phyloP scores from a whole-genome alignment of 176 grass and related monocot genomes.

The Echinochloa phyllopogon region DNA sequence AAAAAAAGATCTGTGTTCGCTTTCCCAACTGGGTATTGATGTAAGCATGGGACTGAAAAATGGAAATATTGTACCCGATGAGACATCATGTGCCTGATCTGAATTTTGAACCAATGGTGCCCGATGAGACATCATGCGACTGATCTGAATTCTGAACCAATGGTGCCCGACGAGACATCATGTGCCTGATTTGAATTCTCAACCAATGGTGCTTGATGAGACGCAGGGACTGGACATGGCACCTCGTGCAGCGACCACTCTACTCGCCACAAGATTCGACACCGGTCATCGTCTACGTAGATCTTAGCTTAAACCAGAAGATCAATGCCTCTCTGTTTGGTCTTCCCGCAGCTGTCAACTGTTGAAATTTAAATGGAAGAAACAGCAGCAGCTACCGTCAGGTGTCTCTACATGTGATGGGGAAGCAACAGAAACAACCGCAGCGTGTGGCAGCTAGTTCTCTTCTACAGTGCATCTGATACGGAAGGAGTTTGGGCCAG shows the following conservation, averaged over 20 bases:
- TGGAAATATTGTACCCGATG: neutral
- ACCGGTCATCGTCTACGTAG: neutral
- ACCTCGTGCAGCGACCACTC: constrained; percentile 31
- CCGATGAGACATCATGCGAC: neutral
- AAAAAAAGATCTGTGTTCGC: neutral
- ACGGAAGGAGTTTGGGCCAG: neutral
- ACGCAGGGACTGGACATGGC: constrained; percentile 16
- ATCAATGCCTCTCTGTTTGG: neutral
- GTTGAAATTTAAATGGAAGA: constrained; percentile 23
- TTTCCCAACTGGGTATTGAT: neutral
- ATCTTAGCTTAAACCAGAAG: neutral
- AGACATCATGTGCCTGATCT: neutral
- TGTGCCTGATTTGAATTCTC: neutral
- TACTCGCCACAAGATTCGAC: neutral
- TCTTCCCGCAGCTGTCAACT: neutral
- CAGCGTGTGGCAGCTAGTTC: neutral
- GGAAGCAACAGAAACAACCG: neutral
- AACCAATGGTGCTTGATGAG: constrained; percentile 13
- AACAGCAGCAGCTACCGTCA: neutral
- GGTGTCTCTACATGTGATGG: neutral
- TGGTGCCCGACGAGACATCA: neutral
- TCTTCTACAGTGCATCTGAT: neutral
- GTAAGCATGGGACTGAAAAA: neutral
- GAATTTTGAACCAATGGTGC: neutral
- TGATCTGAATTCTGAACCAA: neutral